phyloP scores from a whole-genome alignment of 2,329 filamentous ascomycete genomes.

The Fusarium incarnatum region DNA sequence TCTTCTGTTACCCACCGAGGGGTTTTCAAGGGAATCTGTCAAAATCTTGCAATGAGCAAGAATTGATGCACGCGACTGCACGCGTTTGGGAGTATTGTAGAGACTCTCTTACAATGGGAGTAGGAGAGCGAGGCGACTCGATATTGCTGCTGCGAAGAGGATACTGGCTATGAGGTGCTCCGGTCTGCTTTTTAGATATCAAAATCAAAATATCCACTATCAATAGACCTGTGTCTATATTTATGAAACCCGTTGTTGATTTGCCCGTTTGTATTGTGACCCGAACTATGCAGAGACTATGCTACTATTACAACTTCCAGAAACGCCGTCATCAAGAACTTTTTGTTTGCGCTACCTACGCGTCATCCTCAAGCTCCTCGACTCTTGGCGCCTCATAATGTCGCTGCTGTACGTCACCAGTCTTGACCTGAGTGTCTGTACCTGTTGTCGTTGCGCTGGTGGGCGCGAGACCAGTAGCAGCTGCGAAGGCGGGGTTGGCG shows the following conservation, averaged over 20 bases:
- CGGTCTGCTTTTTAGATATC: constrained; percentile 36
- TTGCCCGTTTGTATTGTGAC: constrained; percentile 29
- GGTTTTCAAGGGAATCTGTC: neutral
- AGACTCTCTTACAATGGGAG: constrained; percentile 17
- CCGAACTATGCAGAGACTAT: constrained; percentile 28
- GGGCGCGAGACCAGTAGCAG: constrained; percentile 64
- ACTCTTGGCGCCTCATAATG: constrained; percentile 65
- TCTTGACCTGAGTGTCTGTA: constrained; percentile 65
- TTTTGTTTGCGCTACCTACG: constrained; percentile 50
- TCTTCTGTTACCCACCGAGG: too few species aligned
- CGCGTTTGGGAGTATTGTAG: constrained; percentile 27
- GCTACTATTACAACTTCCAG: constrained; percentile 43
- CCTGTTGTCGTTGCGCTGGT: constrained; percentile 68
- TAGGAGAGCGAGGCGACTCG: constrained; percentile 46
- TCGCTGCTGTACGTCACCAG: constrained; percentile 55
- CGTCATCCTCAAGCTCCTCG: constrained; percentile 64
- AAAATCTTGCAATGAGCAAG: neutral
- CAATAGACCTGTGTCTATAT: neutral
- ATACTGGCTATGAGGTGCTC: constrained; percentile 37
- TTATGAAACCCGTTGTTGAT: neutral
- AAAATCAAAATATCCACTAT: constrained; percentile 10
- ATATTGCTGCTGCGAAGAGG: constrained; percentile 36
- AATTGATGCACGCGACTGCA: neutral
- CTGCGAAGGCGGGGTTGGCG: constrained; percentile 60
- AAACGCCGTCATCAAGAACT: constrained; percentile 42